These are phyloP conservation scores for Diplodia scrobiculata DNA, from an alignment of 2,329 filamentous ascomycete genomes.

Conservation along the genomic window DNA sequence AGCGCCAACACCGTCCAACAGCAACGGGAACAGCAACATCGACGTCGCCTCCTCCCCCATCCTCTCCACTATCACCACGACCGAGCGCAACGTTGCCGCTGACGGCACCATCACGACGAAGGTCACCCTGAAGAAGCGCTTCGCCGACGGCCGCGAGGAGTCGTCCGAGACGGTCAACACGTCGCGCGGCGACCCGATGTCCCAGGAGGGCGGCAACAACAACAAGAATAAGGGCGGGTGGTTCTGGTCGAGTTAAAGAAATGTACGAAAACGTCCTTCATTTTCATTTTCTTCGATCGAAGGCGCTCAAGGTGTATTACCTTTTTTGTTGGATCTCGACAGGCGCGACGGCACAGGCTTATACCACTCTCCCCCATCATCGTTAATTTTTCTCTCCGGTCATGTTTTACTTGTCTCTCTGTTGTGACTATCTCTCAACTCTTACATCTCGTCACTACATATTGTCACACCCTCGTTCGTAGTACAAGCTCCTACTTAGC, in stretches of 20 bases:
- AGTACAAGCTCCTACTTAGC: not conserved
- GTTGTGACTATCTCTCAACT: not conserved
- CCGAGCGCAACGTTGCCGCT: conserved; percentile 56
- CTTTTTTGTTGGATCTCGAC: not conserved
- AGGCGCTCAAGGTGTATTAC: not conserved
- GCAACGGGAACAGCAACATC: conserved; percentile 28
- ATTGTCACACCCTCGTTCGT: not conserved
- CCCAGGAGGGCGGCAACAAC: not conserved
- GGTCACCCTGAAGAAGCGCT: conserved; percentile 60
- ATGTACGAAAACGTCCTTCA: not conserved
- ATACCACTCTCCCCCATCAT: conserved; percentile 13
- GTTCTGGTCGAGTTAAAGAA: conserved; percentile 23
- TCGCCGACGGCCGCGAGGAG: conserved; percentile 63
- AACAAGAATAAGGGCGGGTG: conserved; percentile 14
- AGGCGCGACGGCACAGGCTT: not conserved
- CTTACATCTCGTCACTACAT: not conserved
- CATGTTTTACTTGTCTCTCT: not conserved
- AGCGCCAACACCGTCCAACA: not conserved
- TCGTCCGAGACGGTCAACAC: conserved; percentile 58
- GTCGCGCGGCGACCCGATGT: conserved; percentile 17
- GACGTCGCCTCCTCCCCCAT: conserved; percentile 39
- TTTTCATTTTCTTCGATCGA: not conserved
- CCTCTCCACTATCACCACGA: conserved; percentile 60
- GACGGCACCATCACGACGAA: conserved; percentile 63
- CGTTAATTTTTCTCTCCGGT: not conserved